Evolutionary conservation across 1,284 basidiomycete genomes (phyloP).

Genomic region (Pseudozyma tsukubaensis): DNA sequence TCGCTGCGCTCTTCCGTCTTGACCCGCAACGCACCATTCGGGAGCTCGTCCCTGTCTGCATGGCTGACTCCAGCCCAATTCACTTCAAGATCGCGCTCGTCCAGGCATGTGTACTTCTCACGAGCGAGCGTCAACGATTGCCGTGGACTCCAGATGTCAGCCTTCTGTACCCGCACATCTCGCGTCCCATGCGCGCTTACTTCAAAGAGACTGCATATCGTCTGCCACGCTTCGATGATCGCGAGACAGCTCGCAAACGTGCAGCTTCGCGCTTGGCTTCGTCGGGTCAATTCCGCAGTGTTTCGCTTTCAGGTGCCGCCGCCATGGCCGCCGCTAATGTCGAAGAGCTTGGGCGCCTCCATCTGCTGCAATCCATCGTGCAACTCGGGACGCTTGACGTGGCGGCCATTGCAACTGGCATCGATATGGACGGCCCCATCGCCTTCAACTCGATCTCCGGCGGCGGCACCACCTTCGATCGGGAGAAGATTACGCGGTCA

Average conservation of each 20-base stretch:
- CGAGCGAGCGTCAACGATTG: slow-evolving; percentile 47
- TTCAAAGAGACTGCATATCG: slow-evolving; percentile 50
- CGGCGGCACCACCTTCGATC: slow-evolving; percentile 18
- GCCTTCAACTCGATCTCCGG: slow-evolving; percentile 25
- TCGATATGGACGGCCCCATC: slow-evolving; percentile 22
- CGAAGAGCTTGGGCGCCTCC: slow-evolving; percentile 51
- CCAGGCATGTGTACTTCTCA: slow-evolving; percentile 54
- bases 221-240: slow-evolving; percentile 40
- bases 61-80: slow-evolving; percentile 48
- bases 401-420: slow-evolving; percentile 36
- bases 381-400: slow-evolving; percentile 58
- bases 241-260: slow-evolving; percentile 34
- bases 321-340: slow-evolving; percentile 29
- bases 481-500: slow-evolving; percentile 37
- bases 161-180: slow-evolving; percentile 56
- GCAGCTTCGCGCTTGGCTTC: slow-evolving; percentile 23
- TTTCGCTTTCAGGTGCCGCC: slow-evolving; percentile 28
- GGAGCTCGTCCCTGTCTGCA: slow-evolving; percentile 56
- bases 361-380: slow-evolving; percentile 57
- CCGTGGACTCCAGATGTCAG: slow-evolving; percentile 56
- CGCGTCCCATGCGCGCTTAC: slow-evolving; percentile 40
- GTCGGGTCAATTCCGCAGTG: slow-evolving; percentile 25
- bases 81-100: slow-evolving; percentile 59
- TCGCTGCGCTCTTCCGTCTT: slow-evolving; percentile 64
- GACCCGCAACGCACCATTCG: slow-evolving; percentile 56